Conservation (phyloP, 1,284 basidiomycete species). For the Ceratobasidium sp. region DNA sequence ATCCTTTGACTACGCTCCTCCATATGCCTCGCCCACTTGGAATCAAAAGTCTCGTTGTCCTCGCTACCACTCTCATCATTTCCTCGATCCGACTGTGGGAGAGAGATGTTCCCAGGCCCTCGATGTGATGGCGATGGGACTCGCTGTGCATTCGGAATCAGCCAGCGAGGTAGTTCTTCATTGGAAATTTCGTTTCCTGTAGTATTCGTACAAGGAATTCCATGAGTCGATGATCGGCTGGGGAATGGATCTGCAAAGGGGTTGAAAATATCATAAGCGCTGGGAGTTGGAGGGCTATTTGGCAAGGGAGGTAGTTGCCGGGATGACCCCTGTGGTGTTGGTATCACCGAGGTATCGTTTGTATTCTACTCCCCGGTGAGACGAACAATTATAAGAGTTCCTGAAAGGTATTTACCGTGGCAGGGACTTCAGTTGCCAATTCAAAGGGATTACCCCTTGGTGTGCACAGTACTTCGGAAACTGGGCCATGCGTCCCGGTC, state of each 20-base stretch:
- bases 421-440: background rate
- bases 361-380: background rate
- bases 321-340: background rate
- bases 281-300: background rate
- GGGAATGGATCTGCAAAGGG: background rate
- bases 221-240: background rate
- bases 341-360: background rate
- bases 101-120: background rate
- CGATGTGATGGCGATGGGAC: background rate
- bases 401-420: background rate
- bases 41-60: background rate
- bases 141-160: background rate
- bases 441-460: background rate
- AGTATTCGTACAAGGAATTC: background rate
- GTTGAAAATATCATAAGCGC: background rate
- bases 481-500: background rate
- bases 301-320: background rate
- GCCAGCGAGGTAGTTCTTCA: background rate
- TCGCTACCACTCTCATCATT: background rate
- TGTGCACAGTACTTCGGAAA: background rate
- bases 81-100: background rate
- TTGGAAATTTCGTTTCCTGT: background rate
- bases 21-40: background rate
- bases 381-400: background rate
- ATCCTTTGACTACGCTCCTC: background rate